phyloP scores from a whole-genome alignment of 2,329 filamentous ascomycete genomes.

The Neonectria hederae region DNA sequence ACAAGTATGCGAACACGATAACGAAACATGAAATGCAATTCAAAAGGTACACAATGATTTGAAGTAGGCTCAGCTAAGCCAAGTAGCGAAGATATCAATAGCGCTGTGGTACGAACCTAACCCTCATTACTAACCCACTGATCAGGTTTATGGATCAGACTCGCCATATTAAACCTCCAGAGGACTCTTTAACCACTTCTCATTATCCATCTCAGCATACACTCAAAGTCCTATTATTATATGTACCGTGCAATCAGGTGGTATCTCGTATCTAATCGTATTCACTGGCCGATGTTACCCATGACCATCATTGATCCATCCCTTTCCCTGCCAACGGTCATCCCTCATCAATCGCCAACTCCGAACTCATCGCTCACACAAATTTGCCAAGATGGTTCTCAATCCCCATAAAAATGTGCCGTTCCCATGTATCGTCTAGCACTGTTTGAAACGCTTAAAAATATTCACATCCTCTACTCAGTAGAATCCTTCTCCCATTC shows the following conservation, averaged over 20 bases:
- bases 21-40: too few relatives aligned
- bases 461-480: slow-evolving; percentile 26
- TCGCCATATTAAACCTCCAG: too few relatives aligned
- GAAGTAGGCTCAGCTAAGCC: too few relatives aligned
- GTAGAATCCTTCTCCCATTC: slow-evolving; percentile 45
- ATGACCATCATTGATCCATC: slow-evolving; percentile 34
- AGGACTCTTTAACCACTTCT: not conserved
- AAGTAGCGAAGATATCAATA: too few relatives aligned
- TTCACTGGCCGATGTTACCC: slow-evolving; percentile 34
- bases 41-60: too few relatives aligned
- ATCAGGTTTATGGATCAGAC: too few relatives aligned
- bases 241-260: slow-evolving; percentile 33
- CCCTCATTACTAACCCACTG: too few relatives aligned
- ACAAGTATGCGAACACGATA: too few relatives aligned
- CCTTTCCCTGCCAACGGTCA: slow-evolving; percentile 22
- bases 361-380: slow-evolving; percentile 39
- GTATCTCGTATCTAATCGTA: slow-evolving; percentile 33
- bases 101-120: too few relatives aligned
- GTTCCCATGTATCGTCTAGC: slow-evolving; percentile 17
- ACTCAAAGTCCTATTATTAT: slow-evolving; percentile 18
- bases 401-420: slow-evolving; percentile 25
- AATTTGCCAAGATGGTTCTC: slow-evolving; percentile 27
- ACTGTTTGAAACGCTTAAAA: not conserved
- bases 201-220: not conserved
- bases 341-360: slow-evolving; percentile 37